Evolutionary conservation across 805 yeast species (phyloP).

Genomic region (Pichia membranifaciens): DNA sequence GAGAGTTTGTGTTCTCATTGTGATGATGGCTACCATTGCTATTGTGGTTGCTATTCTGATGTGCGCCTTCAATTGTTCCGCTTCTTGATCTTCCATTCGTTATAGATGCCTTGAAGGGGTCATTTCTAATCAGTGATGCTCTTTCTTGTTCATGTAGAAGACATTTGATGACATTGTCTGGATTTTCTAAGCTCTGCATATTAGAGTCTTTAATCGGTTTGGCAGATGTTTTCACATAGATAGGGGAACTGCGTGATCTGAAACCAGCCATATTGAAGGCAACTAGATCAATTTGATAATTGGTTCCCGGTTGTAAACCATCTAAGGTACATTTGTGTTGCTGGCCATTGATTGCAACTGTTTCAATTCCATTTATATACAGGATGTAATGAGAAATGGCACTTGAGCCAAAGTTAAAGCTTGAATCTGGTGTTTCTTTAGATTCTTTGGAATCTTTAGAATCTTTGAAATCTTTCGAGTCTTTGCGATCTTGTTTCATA

Average conservation of each 20-base stretch:
- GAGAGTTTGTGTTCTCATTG: slow-evolving; percentile 18
- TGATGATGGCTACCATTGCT: slow-evolving; percentile 6
- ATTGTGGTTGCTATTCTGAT: slow-evolving; percentile 4
- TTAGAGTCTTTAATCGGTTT: slow-evolving; percentile 13
- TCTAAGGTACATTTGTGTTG: slow-evolving; percentile 33
- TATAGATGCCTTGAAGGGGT: slow-evolving; percentile 23
- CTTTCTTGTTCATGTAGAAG: slow-evolving; percentile 31
- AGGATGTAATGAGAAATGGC: slow-evolving; percentile 33
- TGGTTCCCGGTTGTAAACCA: slow-evolving; percentile 30
- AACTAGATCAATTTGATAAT: slow-evolving; percentile 40
- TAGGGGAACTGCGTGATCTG: slow-evolving; percentile 37
- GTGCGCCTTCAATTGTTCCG: slow-evolving; percentile 28
- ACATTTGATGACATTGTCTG: slow-evolving; percentile 32
- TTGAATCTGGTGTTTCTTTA: slow-evolving; percentile 3
- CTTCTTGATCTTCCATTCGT: slow-evolving; percentile 29
- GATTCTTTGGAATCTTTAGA: neutral
- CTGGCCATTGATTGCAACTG: slow-evolving; percentile 30
- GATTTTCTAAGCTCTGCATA: slow-evolving; percentile 31
- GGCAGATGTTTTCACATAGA: slow-evolving; percentile 35
- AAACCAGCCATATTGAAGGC: slow-evolving; percentile 36
- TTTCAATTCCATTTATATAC: slow-evolving; percentile 36
- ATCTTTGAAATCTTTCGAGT: neutral
- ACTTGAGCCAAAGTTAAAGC: slow-evolving; percentile 14
- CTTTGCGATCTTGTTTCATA: neutral
- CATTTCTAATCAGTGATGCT: slow-evolving; percentile 26